A percentile compares a stretch with the other conserved stretches of the same genome.
Evolutionary conservation across 768 basidiomycete species (phyloP).

Genomic region (Gymnopilus junonius): DNA sequence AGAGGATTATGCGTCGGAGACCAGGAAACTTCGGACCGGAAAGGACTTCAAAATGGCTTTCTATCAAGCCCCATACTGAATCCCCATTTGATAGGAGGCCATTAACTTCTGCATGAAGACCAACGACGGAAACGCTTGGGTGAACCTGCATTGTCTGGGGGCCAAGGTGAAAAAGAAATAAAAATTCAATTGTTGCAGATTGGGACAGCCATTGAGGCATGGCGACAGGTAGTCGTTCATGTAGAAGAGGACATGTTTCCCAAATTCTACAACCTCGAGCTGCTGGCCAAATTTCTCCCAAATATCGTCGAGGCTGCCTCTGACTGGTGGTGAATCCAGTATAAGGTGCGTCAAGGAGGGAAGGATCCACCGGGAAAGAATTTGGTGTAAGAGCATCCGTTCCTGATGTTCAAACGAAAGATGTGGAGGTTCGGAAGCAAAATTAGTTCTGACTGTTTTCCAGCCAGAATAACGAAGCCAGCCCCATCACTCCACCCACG

Average conservation of each 20-base stretch:
- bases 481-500: constrained; percentile 50
- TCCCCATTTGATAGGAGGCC: constrained; percentile 40
- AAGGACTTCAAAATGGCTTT: constrained; percentile 52
- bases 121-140: constrained; percentile 46
- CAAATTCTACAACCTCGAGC: constrained; percentile 60
- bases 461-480: constrained; percentile 26
- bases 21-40: constrained; percentile 45
- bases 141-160: constrained; percentile 25
- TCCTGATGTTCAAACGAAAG: constrained; percentile 54
- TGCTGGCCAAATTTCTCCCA: constrained; percentile 56
- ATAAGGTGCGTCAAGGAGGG: constrained; percentile 58
- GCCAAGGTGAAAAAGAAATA: constrained; percentile 53
- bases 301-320: constrained; percentile 43
- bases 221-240: constrained; percentile 49
- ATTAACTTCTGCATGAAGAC: constrained; percentile 56
- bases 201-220: constrained; percentile 50
- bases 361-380: constrained; percentile 51
- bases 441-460: constrained; percentile 30
- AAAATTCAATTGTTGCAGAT: constrained; percentile 58
- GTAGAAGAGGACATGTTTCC: constrained; percentile 58
- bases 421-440: constrained; percentile 53
- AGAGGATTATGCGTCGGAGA: constrained; percentile 48
- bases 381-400: constrained; percentile 54
- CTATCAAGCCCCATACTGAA: constrained; percentile 44
- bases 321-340: constrained; percentile 48